These are phyloP conservation scores for Saraca asoca DNA, from an alignment of 331 rosid species.

Conservation along the genomic window DNA sequence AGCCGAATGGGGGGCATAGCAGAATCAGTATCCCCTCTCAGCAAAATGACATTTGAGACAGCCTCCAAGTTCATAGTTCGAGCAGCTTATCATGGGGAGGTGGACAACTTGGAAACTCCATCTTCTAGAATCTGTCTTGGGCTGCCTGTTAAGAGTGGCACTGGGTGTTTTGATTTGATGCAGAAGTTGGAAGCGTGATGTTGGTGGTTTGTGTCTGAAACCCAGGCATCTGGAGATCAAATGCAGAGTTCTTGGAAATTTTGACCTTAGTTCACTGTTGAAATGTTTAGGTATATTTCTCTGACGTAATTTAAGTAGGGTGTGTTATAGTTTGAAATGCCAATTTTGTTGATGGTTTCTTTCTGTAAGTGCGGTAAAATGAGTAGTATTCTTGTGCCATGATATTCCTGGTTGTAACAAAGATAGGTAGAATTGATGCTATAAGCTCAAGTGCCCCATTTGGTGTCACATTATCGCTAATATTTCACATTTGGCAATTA, in stretches of 20 bases:
- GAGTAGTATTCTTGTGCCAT: not conserved
- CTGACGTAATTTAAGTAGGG: not conserved
- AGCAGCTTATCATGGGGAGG: constrained; percentile 75
- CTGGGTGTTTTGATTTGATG: constrained; percentile 80
- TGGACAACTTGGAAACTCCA: constrained; percentile 80
- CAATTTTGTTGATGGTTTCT: not conserved
- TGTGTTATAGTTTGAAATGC: constrained; percentile 10
- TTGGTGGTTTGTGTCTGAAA: not conserved
- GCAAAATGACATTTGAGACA: constrained; percentile 83
- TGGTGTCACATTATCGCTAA: too few relatives aligned
- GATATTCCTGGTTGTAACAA: not conserved
- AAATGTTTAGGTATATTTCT: not conserved
- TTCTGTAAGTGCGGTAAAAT: not conserved
- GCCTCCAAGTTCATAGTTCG: constrained; percentile 85
- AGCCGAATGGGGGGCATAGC: constrained; percentile 71
- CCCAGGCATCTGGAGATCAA: not conserved
- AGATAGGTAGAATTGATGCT: too few relatives aligned
- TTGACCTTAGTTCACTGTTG: constrained; percentile 31
- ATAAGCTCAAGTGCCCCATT: too few relatives aligned
- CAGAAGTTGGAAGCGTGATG: constrained; percentile 58
- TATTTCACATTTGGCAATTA: too few relatives aligned
- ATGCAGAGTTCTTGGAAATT: constrained; percentile 27
- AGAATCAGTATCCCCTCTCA: constrained; percentile 67
- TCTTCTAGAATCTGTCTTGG: constrained; percentile 91
- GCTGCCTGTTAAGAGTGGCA: constrained; percentile 79